A percentile compares a stretch with the other conserved stretches of the same genome.
Conservation (phyloP, 257 asterid genomes). For the Scutellaria barbata region DNA sequence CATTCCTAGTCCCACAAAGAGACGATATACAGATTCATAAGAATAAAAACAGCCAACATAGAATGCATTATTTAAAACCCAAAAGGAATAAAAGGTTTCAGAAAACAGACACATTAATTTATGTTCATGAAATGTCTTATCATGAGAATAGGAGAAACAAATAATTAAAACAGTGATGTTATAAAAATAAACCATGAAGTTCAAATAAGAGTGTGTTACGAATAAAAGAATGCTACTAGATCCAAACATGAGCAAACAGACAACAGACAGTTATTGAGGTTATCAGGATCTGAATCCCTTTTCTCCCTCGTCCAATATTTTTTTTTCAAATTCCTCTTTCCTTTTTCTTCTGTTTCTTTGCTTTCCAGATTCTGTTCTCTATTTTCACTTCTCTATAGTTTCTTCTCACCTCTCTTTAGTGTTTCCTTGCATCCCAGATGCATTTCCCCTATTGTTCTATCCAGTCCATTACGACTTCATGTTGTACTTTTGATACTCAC, state of each 20-base stretch:
- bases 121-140: not conserved
- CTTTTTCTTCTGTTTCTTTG: not conserved
- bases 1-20: constrained; percentile 55
- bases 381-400: not conserved
- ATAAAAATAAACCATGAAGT: not conserved
- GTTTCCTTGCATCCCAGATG: not conserved
- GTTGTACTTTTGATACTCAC: not conserved
- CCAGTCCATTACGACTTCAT: not conserved
- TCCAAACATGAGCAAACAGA: not conserved
- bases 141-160: not conserved
- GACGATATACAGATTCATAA: not conserved
- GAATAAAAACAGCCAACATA: constrained; percentile 18
- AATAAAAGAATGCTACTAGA: not conserved
- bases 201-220: not conserved
- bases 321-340: not conserved
- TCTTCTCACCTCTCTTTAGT: not conserved
- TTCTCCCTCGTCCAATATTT: not conserved
- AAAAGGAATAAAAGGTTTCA: not conserved
- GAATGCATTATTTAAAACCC: not conserved
- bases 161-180: not conserved
- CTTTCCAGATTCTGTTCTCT: not conserved
- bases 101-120: not conserved
- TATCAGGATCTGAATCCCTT: not conserved
- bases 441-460: not conserved
- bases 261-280: not conserved